phyloP scores from a whole-genome alignment of 768 basidiomycete genomes.

The Candolleomyces eurysporus region DNA sequence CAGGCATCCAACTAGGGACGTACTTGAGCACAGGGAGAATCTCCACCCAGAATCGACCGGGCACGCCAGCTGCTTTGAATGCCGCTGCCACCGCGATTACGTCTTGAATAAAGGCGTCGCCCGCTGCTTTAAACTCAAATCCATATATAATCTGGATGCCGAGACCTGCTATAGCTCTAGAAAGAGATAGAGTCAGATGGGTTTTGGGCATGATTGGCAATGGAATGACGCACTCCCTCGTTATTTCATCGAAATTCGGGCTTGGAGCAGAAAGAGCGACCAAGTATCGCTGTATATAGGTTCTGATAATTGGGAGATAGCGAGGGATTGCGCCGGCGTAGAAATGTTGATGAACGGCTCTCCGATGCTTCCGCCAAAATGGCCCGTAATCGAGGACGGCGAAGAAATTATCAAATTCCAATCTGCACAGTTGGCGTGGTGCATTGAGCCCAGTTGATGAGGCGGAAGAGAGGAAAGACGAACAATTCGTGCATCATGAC shows the following conservation, averaged over 20 bases:
- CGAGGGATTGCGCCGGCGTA: conserved; percentile 12
- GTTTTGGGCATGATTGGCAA: neutral
- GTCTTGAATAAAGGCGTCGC: conserved; percentile 32
- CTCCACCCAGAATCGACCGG: conserved; percentile 17
- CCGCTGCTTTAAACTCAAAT: conserved; percentile 18
- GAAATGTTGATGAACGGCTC: conserved; percentile 23
- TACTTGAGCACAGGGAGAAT: conserved; percentile 19
- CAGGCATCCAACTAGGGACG: conserved; percentile 36
- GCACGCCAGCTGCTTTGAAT: conserved; percentile 18
- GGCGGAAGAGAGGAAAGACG: conserved; percentile 11
- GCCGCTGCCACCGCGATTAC: conserved; percentile 24
- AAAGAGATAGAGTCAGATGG: neutral
- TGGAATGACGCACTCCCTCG: neutral
- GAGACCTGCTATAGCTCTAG: conserved; percentile 12
- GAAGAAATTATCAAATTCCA: conserved; percentile 42
- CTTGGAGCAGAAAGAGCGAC: neutral
- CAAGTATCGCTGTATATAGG: neutral
- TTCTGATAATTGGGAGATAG: conserved; percentile 15
- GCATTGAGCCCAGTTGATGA: neutral
- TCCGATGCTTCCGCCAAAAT: conserved; percentile 21
- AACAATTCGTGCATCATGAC: conserved; percentile 42
- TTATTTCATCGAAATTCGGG: neutral
- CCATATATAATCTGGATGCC: conserved; percentile 21
- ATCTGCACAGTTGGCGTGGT: neutral
- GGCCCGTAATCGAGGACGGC: conserved; percentile 32